These are phyloP conservation scores for Chlorella ohadii DNA, from an alignment of 139 green algal genomes.

Conservation along the genomic window DNA sequence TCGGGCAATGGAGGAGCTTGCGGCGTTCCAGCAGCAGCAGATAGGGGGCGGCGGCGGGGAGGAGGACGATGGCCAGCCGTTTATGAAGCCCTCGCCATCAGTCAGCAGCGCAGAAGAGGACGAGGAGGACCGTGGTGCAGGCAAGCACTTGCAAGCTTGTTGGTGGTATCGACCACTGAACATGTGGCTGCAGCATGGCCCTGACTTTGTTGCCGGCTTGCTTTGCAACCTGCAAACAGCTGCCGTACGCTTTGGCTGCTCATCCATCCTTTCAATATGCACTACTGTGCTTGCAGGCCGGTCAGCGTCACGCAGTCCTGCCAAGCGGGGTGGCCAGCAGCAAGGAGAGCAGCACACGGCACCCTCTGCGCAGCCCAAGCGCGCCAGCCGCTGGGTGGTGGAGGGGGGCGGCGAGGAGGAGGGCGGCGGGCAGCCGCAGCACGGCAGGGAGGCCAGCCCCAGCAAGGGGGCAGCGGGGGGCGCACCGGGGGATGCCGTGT, in stretches of 20 bases:
- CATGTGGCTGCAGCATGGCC: too few relatives aligned
- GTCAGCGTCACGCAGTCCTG: neutral
- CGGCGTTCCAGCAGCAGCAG: slow-evolving; percentile 31
- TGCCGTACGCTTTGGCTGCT: too few relatives aligned
- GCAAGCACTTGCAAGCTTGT: too few relatives aligned
- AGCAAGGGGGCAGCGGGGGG: neutral
- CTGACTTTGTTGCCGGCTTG: too few relatives aligned
- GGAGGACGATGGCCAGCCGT: neutral
- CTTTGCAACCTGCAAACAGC: too few relatives aligned
- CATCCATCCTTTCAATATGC: too few relatives aligned
- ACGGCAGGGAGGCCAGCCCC: neutral
- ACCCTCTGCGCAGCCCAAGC: slow-evolving; percentile 13
- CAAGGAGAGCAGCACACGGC: neutral
- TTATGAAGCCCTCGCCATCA: slow-evolving; percentile 62
- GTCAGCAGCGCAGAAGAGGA: slow-evolving; percentile 34
- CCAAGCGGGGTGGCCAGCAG: neutral
- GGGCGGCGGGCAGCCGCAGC: neutral
- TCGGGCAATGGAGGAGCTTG: slow-evolving; percentile 38
- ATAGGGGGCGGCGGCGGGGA: neutral
- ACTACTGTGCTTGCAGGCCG: neutral
- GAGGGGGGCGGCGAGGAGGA: neutral
- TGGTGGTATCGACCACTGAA: too few relatives aligned
- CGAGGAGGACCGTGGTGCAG: neutral
- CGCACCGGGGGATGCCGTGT: neutral
- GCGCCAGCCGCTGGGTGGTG: neutral